Evolutionary conservation across 2,329 filamentous ascomycete genomes (phyloP), one percentile per base, ranked within the genome.

Genomic region (Cryphonectria nitschkei): DNA sequence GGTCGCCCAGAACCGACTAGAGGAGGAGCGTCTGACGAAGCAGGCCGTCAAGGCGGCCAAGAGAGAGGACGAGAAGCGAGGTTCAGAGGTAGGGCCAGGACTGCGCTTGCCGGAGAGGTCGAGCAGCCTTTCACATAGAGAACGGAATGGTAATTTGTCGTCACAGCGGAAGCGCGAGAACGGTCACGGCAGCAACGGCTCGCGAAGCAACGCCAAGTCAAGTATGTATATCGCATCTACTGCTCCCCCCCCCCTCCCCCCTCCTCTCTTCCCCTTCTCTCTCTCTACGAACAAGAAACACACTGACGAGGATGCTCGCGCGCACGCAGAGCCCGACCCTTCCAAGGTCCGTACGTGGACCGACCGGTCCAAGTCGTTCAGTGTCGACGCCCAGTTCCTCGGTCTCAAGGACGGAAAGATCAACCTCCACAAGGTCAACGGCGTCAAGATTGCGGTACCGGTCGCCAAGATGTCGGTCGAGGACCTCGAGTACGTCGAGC

Each of bases 401-500:
- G 95, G 94, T 39, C 87, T 98, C 67, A 94, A 94, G 79, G 96
- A 98, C 79, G 94, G 95, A 74, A 98, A 98, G 81, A 97, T 99
- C 75, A 97, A 99, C 81, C 85, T 99, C 32, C 96, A 99, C 84
- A 99, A 99, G 84, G 88, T 94, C 82, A 99, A 99, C 79, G 96
- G 96, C 52, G 94, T 99, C 76, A 98, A 98, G 82, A 99, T 99
- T 81, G 96, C 96, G 11, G 96, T 99, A 4, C 96, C 96, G 2
- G 89, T 98, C 39, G 86, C 90, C 54, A 99, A 99, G 80, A 99
- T 99, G 96, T 97, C 95, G 0, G 87, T 94, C 58, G 93, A 95
- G 77, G 96, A 99, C 81, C 86, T 99, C 54, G 95, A 98, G 81
- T 98, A 97, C 77, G 95, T 99, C 69, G 96, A 99, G 81, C 89